A percentile compares a stretch with the other conserved stretches of the same genome.
Evolutionary conservation across 2,329 filamentous ascomycete species (phyloP).

Genomic region (Cladosporium sp.): DNA sequence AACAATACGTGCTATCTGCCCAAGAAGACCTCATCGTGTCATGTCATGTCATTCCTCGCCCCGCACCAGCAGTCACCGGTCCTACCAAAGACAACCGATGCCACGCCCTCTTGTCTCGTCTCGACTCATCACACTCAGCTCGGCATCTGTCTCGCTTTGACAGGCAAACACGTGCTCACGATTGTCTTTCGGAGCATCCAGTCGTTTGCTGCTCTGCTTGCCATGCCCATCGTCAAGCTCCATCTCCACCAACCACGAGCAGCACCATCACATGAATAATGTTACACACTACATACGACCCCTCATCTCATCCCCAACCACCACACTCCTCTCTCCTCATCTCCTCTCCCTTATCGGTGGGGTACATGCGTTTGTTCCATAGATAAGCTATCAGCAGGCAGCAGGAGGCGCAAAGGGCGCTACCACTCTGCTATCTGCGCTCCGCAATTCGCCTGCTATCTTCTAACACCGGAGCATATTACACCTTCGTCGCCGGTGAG

Average conservation of each 20-base stretch:
- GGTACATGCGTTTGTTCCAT: background rate
- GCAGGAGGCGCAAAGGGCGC: background rate
- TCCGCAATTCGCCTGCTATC: background rate
- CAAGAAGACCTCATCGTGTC: background rate
- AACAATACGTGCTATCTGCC: background rate
- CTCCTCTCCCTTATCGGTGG: background rate
- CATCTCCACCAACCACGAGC: background rate
- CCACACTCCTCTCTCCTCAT: background rate
- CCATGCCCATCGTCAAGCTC: background rate
- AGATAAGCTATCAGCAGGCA: constrained; percentile 9
- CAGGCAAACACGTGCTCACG: constrained; percentile 3
- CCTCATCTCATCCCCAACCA: constrained; percentile 11
- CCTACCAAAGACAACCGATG: background rate
- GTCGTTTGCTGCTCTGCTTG: background rate
- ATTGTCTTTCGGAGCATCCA: background rate
- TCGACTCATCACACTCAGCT: background rate
- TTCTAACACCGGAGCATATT: background rate
- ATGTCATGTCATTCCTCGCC: background rate
- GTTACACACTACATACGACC: constrained; percentile 5
- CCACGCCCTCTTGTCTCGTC: background rate
- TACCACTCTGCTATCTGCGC: background rate
- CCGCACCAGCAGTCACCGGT: background rate
- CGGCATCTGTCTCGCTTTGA: background rate
- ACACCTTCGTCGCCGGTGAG: background rate
- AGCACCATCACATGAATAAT: background rate